Base-by-base conservation (phyloP, 345 rosid species). In the Syzygium aqueum region DNA sequence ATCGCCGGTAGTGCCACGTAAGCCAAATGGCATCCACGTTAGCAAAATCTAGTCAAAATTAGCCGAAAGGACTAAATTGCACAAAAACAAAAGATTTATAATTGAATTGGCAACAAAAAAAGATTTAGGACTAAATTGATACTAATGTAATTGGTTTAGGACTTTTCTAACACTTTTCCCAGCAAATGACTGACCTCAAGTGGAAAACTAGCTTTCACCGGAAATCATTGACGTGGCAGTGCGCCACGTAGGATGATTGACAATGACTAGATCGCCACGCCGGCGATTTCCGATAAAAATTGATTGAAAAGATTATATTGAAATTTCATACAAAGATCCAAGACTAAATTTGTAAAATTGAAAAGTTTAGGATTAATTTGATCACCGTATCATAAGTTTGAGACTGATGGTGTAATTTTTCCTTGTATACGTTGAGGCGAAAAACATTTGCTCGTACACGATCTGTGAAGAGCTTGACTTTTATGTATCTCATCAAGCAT, bases 151-250 rank as follows among this genome's bases (percentile, higher is more conserved):
- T 43, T 5, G 7, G 7, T 43, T 43, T 43, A 1, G 7, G 46
- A 5, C 7, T 43, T 43, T 43, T 43, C 1, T 43, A 1, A 43
- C 46, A 43, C 1, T 43, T 43, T 43, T 43, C 46, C 46, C 1
- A 43, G 46, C 46, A 43, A 43, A 43, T 43, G 46, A 43, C 46
- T 43, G 7, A 43, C 46, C 46, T 43, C 46, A 43, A 43, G 46
- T 43, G 1, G 46, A 43, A 43, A 43, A 43, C 1, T 7, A 53
- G 21, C 2, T 53, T 53, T 17, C 10, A 19, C 13, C 4, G 0
- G 4, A 33, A 17, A 17, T 67, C 0, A 0, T 2, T 30, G 19
- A 67, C 3, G 0, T 7, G 40, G 0, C 0, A 0, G 21, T 1
- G 5, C 7, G 11, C 2, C 77, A 28, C 22, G 0, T 28, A 3